Percentiles rank a stretch among this genome's conserved stretches.
Evolutionary conservation across 208 protist genomes (phyloP).

Genomic region (Giardia muris): DNA sequence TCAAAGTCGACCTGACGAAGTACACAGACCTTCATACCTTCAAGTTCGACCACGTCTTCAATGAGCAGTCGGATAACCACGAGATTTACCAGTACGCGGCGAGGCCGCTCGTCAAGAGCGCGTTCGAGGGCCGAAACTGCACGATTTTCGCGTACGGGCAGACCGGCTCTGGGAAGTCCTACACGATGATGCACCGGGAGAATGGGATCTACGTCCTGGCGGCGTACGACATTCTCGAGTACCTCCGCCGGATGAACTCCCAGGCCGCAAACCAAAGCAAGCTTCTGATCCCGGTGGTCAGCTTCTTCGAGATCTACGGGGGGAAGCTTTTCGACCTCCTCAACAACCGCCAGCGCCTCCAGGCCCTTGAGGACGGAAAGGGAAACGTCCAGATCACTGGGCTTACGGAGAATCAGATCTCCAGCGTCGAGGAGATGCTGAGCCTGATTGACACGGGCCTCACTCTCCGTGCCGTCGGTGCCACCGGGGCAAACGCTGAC

Average conservation of each 20-base stretch:
- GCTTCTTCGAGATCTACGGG: conserved; percentile 60
- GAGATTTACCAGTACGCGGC: background rate
- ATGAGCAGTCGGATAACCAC: background rate
- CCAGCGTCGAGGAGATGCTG: background rate
- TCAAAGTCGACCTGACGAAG: conserved; percentile 42
- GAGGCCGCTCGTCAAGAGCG: background rate
- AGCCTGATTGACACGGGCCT: background rate
- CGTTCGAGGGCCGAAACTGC: background rate
- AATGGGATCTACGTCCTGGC: background rate
- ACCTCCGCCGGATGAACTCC: background rate
- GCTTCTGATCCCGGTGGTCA: conserved; percentile 16
- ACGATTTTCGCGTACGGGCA: conserved; percentile 6
- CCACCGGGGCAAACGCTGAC: conserved; percentile 50
- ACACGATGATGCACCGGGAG: background rate
- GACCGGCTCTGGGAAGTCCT: conserved; percentile 9
- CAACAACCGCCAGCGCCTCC: conserved; percentile 36
- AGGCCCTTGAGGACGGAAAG: background rate
- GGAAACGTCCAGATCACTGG: background rate
- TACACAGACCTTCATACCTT: conserved; percentile 35
- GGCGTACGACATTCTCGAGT: background rate
- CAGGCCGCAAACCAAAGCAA: background rate
- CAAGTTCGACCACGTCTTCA: background rate
- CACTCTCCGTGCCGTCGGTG: conserved; percentile 33
- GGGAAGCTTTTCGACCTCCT: conserved; percentile 59
- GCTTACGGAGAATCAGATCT: background rate